These are phyloP conservation scores for Torulaspora gathmanii DNA, from an alignment of 805 yeast species.

Conservation along the genomic window DNA sequence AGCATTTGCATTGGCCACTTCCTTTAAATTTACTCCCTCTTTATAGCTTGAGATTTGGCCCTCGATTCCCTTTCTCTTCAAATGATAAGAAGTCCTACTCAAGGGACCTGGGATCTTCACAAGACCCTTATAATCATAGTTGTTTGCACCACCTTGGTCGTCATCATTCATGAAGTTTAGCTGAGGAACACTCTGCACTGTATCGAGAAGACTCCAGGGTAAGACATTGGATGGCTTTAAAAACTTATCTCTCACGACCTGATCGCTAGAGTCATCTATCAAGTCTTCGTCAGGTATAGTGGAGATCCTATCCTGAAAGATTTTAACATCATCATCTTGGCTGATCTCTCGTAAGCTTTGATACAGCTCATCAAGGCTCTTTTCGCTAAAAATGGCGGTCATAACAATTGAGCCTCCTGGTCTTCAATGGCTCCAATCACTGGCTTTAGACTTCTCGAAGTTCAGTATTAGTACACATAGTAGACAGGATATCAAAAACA, in stretches of 20 bases:
- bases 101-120: slow-evolving; percentile 55
- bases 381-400: slow-evolving; percentile 5
- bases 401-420: background rate
- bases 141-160: slow-evolving; percentile 6
- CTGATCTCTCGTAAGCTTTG: slow-evolving; percentile 20
- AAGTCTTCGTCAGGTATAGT: slow-evolving; percentile 11
- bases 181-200: slow-evolving; percentile 55
- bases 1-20: slow-evolving; percentile 47
- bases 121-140: slow-evolving; percentile 41
- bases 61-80: slow-evolving; percentile 67
- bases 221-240: slow-evolving; percentile 60
- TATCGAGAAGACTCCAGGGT: slow-evolving; percentile 66
- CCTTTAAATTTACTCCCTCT: slow-evolving; percentile 54
- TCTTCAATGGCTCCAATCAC: background rate
- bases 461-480: background rate
- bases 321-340: slow-evolving; percentile 18
- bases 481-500: background rate
- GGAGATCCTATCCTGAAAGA: slow-evolving; percentile 49
- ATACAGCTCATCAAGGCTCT: slow-evolving; percentile 23
- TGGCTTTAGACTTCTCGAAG: background rate
- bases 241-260: slow-evolving; percentile 39
- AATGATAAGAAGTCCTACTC: slow-evolving; percentile 59
- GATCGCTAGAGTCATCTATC: slow-evolving; percentile 9
- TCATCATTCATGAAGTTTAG: slow-evolving; percentile 25
- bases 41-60: slow-evolving; percentile 61